Conservation (phyloP, 352 stramenopile species). For the Globisporangium viniferum region DNA sequence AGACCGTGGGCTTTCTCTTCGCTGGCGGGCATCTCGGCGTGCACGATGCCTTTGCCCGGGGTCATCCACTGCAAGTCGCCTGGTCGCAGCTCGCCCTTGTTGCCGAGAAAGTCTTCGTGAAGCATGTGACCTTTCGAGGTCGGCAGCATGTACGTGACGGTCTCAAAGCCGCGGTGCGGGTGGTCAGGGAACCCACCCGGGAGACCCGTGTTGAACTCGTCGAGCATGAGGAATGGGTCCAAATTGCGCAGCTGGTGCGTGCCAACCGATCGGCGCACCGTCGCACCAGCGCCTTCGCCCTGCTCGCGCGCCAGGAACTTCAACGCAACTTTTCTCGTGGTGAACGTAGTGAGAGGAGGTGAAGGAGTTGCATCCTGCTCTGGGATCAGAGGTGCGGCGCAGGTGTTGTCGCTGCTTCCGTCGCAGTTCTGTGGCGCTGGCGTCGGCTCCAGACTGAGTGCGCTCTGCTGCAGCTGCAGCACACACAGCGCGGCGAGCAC, state of each 20-base stretch:
- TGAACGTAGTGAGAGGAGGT: slow-evolving; percentile 13
- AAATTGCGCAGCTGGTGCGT: slow-evolving; percentile 42
- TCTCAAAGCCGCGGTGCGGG: slow-evolving; percentile 91
- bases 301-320: slow-evolving; percentile 59
- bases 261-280: slow-evolving; percentile 52
- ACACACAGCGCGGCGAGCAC: slow-evolving; percentile 4
- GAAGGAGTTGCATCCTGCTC: background rate
- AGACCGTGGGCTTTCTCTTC: slow-evolving; percentile 17
- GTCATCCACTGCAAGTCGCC: slow-evolving; percentile 68
- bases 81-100: slow-evolving; percentile 43
- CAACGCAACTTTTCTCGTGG: slow-evolving; percentile 33
- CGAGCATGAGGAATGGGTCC: slow-evolving; percentile 61
- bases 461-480: slow-evolving; percentile 6
- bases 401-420: slow-evolving; percentile 1
- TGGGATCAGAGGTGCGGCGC: background rate
- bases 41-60: slow-evolving; percentile 36
- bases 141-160: slow-evolving; percentile 87
- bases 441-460: slow-evolving; percentile 3
- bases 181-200: slow-evolving; percentile 88
- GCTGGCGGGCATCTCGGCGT: slow-evolving; percentile 28
- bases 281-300: slow-evolving; percentile 49
- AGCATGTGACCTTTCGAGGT: slow-evolving; percentile 70
- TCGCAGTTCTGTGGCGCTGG: slow-evolving; percentile 4
- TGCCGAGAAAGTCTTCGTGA: slow-evolving; percentile 82
- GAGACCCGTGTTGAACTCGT: slow-evolving; percentile 48